Evolutionary conservation across 1,284 basidiomycete species (phyloP), one percentile per base, ranked within the genome.

Genomic region (Papiliotrema laurentii): DNA sequence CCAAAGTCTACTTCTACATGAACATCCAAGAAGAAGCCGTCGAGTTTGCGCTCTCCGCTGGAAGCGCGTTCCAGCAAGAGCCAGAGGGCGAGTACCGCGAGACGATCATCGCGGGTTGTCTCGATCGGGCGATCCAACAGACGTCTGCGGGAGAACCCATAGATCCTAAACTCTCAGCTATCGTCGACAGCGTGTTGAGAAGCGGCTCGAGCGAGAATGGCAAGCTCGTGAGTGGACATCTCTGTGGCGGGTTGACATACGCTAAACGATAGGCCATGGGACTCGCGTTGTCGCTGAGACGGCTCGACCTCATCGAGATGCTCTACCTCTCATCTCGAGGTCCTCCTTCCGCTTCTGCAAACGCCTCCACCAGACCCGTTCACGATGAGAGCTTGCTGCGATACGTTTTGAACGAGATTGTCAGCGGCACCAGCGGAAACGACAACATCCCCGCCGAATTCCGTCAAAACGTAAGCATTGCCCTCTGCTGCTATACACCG

Each of bases 1-100:
- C 89, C 78, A 96, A 97, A 73, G 87, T 96, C 43, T 97, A 96
- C 75, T 97, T 91, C 74, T 93, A 87, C 79, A 81, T 97, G 40
- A 54, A 31, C 14, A 56, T 57, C 33, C 55, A 63, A 38, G 49
- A 45, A 16, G 46, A 49, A n/a, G 52, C 52, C 7, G 52, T 54
- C 30, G 48, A 45, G 16, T 53, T 59, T 31, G 65, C 65, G 2
- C 45, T 68, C 16, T 45, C 51, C 35, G 45, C 40, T 14, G 63
- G 83, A 39, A 78, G 76, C 66, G 85, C 85, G 62, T 96, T 97
- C 66, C 84, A 88, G 66, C 79, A 80, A 16, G 88, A 91, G 68
- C 63, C 78, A 72, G 36, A 74, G 75, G 85, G 83, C 54, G 92
- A 97, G 75, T 97, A 89, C 72, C 82, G 89, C 19, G 90, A 97